These are phyloP conservation scores for Globisporangium orthogonon DNA, from an alignment of 352 stramenopile species.

Conservation along the genomic window DNA sequence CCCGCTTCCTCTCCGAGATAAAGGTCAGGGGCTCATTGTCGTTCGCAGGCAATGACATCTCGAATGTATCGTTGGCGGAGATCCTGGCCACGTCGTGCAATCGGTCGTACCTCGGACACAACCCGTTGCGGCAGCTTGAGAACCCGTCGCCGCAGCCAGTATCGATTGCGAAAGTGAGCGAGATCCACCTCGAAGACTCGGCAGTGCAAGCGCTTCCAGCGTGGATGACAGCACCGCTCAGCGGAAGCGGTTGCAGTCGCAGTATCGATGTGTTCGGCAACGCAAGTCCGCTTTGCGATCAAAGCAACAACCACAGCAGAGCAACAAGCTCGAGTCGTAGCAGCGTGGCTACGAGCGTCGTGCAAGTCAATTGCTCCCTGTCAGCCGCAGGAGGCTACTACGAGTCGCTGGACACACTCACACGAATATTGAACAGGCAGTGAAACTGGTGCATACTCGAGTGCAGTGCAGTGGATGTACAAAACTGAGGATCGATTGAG, in stretches of 20 bases:
- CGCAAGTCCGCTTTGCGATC: neutral
- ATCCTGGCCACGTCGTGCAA: constrained; percentile 2
- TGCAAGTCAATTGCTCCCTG: neutral
- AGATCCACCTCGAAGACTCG: constrained; percentile 4
- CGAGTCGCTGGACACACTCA: neutral
- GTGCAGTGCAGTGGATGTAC: too few species aligned
- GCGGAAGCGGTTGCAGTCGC: neutral
- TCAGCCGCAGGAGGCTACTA: neutral
- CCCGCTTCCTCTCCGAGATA: neutral
- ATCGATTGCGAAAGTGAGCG: neutral
- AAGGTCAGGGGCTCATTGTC: neutral
- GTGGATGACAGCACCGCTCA: neutral
- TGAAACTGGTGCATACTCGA: neutral
- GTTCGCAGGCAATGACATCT: constrained; percentile 1
- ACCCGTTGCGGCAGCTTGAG: neutral
- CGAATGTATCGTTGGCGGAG: neutral
- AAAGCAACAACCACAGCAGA: neutral
- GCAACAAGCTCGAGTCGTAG: neutral
- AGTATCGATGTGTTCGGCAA: neutral
- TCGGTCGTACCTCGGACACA: neutral
- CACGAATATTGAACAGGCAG: neutral
- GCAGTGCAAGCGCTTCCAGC: neutral
- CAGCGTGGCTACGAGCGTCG: neutral
- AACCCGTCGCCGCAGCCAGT: neutral
- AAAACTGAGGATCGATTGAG: neutral